A percentile compares a stretch with the other conserved stretches of the same genome.
Conservation (phyloP, 495 filamentous ascomycete species). For the Penicillium cosmopolitanum region DNA sequence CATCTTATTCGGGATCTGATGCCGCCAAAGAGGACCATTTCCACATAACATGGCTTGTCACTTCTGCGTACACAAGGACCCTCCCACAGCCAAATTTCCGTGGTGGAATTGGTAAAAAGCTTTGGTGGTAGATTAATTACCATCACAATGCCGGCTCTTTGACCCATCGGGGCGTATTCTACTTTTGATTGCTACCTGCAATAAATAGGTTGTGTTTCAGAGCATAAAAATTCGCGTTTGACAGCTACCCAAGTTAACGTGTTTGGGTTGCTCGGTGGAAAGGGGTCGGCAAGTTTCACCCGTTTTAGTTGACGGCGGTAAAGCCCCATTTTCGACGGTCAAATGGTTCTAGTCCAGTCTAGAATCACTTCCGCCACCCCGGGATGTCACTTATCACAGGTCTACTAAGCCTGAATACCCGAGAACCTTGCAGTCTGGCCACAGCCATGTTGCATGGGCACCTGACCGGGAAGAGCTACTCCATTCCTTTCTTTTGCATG, state of each 20-base stretch:
- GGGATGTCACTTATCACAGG: background rate
- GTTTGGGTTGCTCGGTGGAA: background rate
- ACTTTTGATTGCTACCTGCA: background rate
- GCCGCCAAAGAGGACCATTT: too few relatives aligned
- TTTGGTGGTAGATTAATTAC: too few relatives aligned
- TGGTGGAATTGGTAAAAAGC: too few relatives aligned
- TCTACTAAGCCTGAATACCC: background rate
- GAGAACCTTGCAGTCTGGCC: background rate
- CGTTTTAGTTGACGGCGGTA: background rate
- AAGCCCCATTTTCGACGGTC: background rate
- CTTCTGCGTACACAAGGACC: too few relatives aligned
- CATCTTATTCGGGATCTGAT: too few relatives aligned
- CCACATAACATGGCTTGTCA: too few relatives aligned
- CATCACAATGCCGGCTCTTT: too few relatives aligned
- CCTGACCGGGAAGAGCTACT: background rate
- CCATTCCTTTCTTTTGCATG: background rate
- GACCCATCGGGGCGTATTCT: background rate
- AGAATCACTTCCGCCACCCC: slow-evolving; percentile 1
- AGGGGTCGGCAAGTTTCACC: slow-evolving; percentile 2
- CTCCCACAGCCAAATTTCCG: too few relatives aligned
- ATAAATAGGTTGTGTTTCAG: background rate
- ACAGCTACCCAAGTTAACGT: background rate
- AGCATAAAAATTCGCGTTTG: slow-evolving; percentile 1
- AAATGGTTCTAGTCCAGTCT: background rate
- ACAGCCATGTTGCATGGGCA: background rate